Evolutionary conservation across 208 protist genomes (phyloP), one percentile per base, ranked within the genome.

Genomic region (Vickermania ingenoplastis): DNA sequence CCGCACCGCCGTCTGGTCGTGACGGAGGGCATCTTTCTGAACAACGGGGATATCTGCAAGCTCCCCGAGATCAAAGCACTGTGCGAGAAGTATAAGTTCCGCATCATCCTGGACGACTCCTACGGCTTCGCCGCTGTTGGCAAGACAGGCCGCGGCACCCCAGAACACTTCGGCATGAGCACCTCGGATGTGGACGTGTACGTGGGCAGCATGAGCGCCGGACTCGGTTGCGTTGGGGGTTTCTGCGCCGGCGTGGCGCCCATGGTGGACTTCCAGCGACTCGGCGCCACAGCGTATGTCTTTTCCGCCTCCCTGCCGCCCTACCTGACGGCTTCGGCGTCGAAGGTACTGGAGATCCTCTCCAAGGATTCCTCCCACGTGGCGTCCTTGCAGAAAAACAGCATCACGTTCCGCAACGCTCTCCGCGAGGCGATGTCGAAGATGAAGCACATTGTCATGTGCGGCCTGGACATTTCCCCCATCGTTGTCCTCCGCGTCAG

Each of bases 281-380:
- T 98, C 25, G 65, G 74, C 57, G 86, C 83, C 17, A 66, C 81
- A 0, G 97, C 95, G 28, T 99, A 99, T 79, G 85, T 96, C 41
- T 99, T 99, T 76, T 98, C 94, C 14, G 97, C 97, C 3, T 98
- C 97, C 3, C 68, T 98, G 5, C 97, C 98, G 11, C 91, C 97
- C 7, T 97, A 97, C 67, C 57, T 97, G 3, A 94, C 92, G 1
- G 72, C 81, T 1, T 82, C 89, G 11, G 87, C 90, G 14, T 81
- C 79, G 7, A 69, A 67, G 31, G 84, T 79, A 1, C 63, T 99
- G 11, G 61, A 76, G 0, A 55, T 94, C 4, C 65, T 99, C 1
- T 64, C 92, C 49, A 49, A 66, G 13, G 73, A 94, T 52, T 21
- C 56, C 29, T 67, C 51, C 24, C 73, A 64, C 41, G 56, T 79